Evolutionary conservation across 2,329 filamentous ascomycete species (phyloP), one percentile per base, ranked within the genome.

Genomic region (Pseudogymnoascus sp.): DNA sequence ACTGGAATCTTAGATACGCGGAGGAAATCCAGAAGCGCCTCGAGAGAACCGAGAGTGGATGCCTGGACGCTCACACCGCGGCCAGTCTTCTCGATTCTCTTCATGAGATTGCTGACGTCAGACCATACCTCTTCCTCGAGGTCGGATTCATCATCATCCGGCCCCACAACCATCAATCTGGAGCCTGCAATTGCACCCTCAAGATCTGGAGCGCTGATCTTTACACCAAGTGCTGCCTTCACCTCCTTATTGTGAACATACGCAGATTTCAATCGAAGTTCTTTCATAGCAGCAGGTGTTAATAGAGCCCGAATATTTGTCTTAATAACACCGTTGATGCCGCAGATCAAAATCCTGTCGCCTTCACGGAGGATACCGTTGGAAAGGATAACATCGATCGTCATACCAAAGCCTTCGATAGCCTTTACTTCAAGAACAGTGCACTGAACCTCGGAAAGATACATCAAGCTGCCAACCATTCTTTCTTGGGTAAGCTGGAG

Each of bases 191-290:
- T 97, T 68, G 95, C 94, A 65, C 91, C 88, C 75, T 99, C 94
- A 22, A 99, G 88, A 66, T 92, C 92, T 69, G 96, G 95, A 49
- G 93, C 94, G 66, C 92, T 92, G 73, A 99, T 97, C 84, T 99
- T 99, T 76, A 99, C 91, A 89, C 94, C 94, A 72, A 99, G 84
- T 7, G 94, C 92, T 19, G 95, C 94, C 82, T 97, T 99, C 79
- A 97, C 92, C 76, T 96, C 92, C 80, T 99, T 97, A 81, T 99
- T 97, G 81, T 99, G 95, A 30, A 99, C 93, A 72, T 99, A 99
- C 66, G 88, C 84, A 2, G 92, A 96, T 79, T 97, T 97, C 71
- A 99, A 85, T 75, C 95, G 92, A 67, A 99, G 78, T 75, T 99
- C 94, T 73, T 91, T 94, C 74, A 99, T 86, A 64, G 92, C 90